Conservation (phyloP, 2,329 filamentous ascomycete genomes). For the Trichoderma gracile region DNA sequence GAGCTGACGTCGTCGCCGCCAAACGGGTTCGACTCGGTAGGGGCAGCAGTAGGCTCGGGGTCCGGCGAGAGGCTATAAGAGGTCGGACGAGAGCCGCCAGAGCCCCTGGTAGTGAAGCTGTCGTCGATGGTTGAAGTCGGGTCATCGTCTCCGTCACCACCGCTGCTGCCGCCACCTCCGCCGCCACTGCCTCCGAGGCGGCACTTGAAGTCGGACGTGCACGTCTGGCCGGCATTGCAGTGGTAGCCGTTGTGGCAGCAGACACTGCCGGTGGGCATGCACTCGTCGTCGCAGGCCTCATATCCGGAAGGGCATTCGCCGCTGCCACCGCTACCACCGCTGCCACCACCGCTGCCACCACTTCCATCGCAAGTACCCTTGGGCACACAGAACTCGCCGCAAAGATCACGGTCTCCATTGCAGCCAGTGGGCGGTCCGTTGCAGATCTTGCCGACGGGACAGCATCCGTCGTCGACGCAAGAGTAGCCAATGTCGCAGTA, state of each 20-base stretch:
- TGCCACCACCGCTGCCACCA: slow-evolving; percentile 25
- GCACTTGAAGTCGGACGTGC: slow-evolving; percentile 25
- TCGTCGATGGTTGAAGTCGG: not conserved
- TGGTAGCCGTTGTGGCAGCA: slow-evolving; percentile 32
- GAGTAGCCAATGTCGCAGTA: slow-evolving; percentile 26
- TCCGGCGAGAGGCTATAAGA: slow-evolving; percentile 12
- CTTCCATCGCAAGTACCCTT: slow-evolving; percentile 27
- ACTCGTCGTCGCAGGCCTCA: slow-evolving; percentile 27
- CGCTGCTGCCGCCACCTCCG: slow-evolving; percentile 22
- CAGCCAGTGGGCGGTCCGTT: slow-evolving; percentile 23
- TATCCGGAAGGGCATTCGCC: slow-evolving; percentile 22
- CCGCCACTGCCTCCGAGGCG: slow-evolving; percentile 25
- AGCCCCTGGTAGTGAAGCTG: not conserved
- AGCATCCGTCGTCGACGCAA: slow-evolving; percentile 35
- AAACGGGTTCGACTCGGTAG: slow-evolving; percentile 16
- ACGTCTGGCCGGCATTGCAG: slow-evolving; percentile 29
- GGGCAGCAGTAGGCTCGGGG: slow-evolving; percentile 2
- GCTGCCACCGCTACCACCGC: slow-evolving; percentile 2
- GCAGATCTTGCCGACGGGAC: slow-evolving; percentile 35
- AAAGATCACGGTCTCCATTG: slow-evolving; percentile 26
- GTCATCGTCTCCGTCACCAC: not conserved
- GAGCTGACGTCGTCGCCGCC: slow-evolving; percentile 2
- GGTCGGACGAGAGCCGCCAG: not conserved
- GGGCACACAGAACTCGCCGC: slow-evolving; percentile 27
- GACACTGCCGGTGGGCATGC: slow-evolving; percentile 30